Conservation (phyloP, 2,329 filamentous ascomycete species). For the Talaromyces pinophilus region DNA sequence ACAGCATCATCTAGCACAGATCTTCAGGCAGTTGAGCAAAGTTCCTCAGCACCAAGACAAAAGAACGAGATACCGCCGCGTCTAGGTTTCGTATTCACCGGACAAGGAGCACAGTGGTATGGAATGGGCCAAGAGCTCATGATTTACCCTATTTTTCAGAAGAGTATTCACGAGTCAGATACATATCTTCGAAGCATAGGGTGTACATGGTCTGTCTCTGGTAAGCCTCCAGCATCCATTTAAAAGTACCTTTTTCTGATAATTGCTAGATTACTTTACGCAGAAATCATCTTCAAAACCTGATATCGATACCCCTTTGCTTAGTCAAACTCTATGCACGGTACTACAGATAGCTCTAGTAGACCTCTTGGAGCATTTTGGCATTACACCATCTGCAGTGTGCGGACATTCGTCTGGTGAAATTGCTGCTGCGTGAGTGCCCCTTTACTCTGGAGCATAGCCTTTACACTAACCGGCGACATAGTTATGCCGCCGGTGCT, state of each 20-base stretch:
- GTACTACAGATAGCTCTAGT: conserved; percentile 28
- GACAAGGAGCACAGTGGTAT: conserved; percentile 41
- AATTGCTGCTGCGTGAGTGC: not conserved
- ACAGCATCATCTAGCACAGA: not conserved
- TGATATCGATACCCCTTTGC: not conserved
- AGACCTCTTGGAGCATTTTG: conserved; percentile 21
- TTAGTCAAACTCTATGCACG: conserved; percentile 22
- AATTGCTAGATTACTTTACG: not conserved
- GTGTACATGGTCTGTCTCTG: not conserved
- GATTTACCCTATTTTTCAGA: not conserved
- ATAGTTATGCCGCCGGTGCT: not conserved
- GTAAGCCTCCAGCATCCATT: not conserved
- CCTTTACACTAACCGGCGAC: not conserved
- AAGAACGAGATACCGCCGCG: not conserved
- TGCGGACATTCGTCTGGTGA: not conserved
- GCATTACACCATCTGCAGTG: not conserved
- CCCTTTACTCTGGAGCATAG: not conserved
- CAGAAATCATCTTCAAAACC: not conserved
- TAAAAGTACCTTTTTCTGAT: not conserved
- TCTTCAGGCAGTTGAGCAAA: not conserved
- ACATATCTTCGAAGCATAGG: not conserved
- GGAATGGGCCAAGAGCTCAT: conserved; percentile 34
- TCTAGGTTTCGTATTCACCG: conserved; percentile 35
- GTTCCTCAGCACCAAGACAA: not conserved
- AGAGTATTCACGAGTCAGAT: conserved; percentile 2